These are phyloP conservation scores for Panaeolus papilionaceus DNA, from an alignment of 768 basidiomycete genomes.

Conservation along the genomic window DNA sequence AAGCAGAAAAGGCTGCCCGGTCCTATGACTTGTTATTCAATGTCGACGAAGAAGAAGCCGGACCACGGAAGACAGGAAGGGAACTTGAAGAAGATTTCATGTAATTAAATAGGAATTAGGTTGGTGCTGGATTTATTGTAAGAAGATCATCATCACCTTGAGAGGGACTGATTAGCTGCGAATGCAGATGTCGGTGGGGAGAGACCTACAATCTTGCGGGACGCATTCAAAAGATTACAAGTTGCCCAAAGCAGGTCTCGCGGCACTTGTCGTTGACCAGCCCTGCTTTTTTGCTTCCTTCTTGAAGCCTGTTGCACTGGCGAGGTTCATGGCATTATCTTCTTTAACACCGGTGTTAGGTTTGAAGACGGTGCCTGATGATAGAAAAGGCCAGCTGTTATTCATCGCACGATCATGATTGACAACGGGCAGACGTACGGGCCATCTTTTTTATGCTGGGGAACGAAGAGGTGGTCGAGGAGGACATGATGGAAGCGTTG, in stretches of 20 bases:
- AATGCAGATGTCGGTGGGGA: not conserved
- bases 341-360: not conserved
- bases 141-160: not conserved
- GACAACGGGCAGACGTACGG: not conserved
- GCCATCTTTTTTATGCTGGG: not conserved
- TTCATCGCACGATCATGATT: not conserved
- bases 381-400: not conserved
- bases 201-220: not conserved
- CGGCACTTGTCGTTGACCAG: slow-evolving; percentile 27
- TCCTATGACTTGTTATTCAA: slow-evolving; percentile 86
- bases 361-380: not conserved
- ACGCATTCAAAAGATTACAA: slow-evolving; percentile 12
- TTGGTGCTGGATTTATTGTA: not conserved
- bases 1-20: slow-evolving; percentile 86
- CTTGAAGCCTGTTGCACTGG: slow-evolving; percentile 24
- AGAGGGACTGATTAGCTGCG: not conserved
- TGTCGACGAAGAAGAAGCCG: slow-evolving; percentile 63
- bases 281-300: slow-evolving; percentile 28
- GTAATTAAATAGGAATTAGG: slow-evolving; percentile 44
- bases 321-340: slow-evolving; percentile 15
- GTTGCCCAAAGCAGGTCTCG: slow-evolving; percentile 29
- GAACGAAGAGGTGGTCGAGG: not conserved
- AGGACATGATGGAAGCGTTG: not conserved
- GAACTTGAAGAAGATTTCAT: slow-evolving; percentile 92
- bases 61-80: slow-evolving; percentile 61